Evolutionary conservation across 495 filamentous ascomycete species (phyloP).

Genomic region (Ramalina intermedia): DNA sequence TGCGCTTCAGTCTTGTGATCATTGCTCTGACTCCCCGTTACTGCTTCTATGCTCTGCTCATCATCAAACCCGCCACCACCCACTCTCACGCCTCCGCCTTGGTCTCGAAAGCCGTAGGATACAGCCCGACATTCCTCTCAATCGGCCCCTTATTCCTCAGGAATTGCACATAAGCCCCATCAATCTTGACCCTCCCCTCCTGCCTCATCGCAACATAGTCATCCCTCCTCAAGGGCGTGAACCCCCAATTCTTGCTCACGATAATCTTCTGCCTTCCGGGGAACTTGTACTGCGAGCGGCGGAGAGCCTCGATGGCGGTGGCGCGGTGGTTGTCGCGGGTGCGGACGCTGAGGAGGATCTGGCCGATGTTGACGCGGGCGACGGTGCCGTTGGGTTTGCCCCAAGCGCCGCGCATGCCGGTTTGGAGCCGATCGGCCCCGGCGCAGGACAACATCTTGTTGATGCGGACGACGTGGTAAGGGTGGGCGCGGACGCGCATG

Average conservation of each 20-base stretch:
- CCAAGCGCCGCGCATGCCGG: slow-evolving; percentile 99
- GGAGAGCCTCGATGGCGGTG: slow-evolving; percentile 91
- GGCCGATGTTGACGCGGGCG: slow-evolving; percentile 98
- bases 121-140: slow-evolving; percentile 73
- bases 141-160: slow-evolving; percentile 77
- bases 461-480: slow-evolving; percentile 99
- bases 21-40: too few relatives aligned
- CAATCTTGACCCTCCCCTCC: slow-evolving; percentile 76
- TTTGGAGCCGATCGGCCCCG: slow-evolving; percentile 98
- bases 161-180: slow-evolving; percentile 99
- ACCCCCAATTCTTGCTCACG: slow-evolving; percentile 99
- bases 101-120: slow-evolving; percentile 76
- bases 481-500: slow-evolving; percentile 93
- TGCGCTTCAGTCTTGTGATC: too few relatives aligned
- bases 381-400: slow-evolving; percentile 97
- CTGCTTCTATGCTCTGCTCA: not conserved
- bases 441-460: slow-evolving; percentile 99
- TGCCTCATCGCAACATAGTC: slow-evolving; percentile 89
- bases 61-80: not conserved
- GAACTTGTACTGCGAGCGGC: slow-evolving; percentile 99
- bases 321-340: slow-evolving; percentile 87
- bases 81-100: slow-evolving; percentile 26
- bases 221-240: slow-evolving; percentile 92
- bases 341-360: slow-evolving; percentile 91
- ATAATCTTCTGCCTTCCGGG: slow-evolving; percentile 99